A percentile compares a stretch with the other conserved stretches of the same genome.
Evolutionary conservation across 2,329 filamentous ascomycete genomes (phyloP).

Genomic region (Boeremia exigua): DNA sequence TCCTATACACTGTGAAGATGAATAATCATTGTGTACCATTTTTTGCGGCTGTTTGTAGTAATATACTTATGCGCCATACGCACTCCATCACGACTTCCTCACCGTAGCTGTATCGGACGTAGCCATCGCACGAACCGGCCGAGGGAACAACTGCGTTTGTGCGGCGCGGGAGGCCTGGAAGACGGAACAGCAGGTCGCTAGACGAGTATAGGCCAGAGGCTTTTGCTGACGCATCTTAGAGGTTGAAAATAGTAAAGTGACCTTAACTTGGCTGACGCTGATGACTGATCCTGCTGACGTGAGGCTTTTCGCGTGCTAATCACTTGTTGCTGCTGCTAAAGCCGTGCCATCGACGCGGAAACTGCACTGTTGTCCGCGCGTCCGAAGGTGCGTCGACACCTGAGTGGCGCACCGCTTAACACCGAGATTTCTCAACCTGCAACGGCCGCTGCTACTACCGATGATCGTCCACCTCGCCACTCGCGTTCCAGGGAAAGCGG

Average conservation of each 20-base stretch:
- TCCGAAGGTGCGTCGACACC: background rate
- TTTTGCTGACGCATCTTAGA: conserved; percentile 11
- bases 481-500: too few species aligned
- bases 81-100: background rate
- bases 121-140: background rate
- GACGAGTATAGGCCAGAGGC: conserved; percentile 4
- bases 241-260: conserved; percentile 1
- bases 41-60: background rate
- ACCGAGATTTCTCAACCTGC: background rate
- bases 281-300: conserved; percentile 5
- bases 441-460: background rate
- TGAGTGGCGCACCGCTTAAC: background rate
- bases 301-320: background rate
- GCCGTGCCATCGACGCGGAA: background rate
- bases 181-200: background rate
- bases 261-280: conserved; percentile 3
- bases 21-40: background rate
- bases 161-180: background rate
- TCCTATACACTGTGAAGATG: too few species aligned
- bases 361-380: background rate
- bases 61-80: background rate
- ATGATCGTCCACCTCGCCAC: background rate
- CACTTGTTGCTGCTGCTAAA: background rate
- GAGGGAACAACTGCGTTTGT: background rate
- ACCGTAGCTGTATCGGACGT: conserved; percentile 8